Percentiles rank a stretch among this genome's conserved stretches.
Evolutionary conservation across 352 stramenopile genomes (phyloP).

Genomic region (Saprolegnia diclina): DNA sequence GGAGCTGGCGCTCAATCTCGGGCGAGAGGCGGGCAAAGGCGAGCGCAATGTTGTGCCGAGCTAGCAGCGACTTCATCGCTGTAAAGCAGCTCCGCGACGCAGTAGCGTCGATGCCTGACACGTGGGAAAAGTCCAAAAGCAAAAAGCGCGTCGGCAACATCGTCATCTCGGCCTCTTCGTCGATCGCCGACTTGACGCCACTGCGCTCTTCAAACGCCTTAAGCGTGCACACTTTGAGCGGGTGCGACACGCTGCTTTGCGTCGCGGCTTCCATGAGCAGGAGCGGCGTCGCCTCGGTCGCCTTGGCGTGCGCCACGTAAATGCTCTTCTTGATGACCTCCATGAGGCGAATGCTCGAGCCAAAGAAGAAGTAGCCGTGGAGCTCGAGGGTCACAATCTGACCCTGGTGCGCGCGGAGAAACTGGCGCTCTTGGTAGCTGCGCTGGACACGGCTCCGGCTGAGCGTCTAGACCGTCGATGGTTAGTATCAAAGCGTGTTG

Average conservation of each 20-base stretch:
- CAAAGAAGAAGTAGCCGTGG: slow-evolving; percentile 75
- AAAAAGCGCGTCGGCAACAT: slow-evolving; percentile 45
- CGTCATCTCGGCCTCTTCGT: neutral
- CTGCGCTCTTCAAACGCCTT: slow-evolving; percentile 24
- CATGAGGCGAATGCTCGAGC: slow-evolving; percentile 60
- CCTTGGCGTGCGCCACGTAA: slow-evolving; percentile 33
- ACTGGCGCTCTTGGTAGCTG: slow-evolving; percentile 24
- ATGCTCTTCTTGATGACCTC: slow-evolving; percentile 61
- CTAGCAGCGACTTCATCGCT: slow-evolving; percentile 56
- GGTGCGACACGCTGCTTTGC: slow-evolving; percentile 14
- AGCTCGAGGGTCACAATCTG: slow-evolving; percentile 59
- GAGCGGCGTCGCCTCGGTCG: slow-evolving; percentile 13
- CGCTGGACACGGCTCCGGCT: slow-evolving; percentile 38
- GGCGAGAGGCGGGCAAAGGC: slow-evolving; percentile 61
- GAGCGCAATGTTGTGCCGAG: slow-evolving; percentile 40
- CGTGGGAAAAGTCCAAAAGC: slow-evolving; percentile 69
- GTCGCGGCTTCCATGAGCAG: slow-evolving; percentile 6
- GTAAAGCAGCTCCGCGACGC: slow-evolving; percentile 65
- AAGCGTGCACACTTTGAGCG: slow-evolving; percentile 30
- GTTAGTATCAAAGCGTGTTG: slow-evolving; percentile 51
- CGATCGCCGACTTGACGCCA: slow-evolving; percentile 17
- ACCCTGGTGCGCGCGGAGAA: slow-evolving; percentile 37
- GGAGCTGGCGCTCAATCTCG: slow-evolving; percentile 50
- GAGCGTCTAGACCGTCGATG: slow-evolving; percentile 46
- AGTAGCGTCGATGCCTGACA: slow-evolving; percentile 76